Evolutionary conservation across 352 stramenopile genomes (phyloP).

Genomic region (Phytophthora rubi): DNA sequence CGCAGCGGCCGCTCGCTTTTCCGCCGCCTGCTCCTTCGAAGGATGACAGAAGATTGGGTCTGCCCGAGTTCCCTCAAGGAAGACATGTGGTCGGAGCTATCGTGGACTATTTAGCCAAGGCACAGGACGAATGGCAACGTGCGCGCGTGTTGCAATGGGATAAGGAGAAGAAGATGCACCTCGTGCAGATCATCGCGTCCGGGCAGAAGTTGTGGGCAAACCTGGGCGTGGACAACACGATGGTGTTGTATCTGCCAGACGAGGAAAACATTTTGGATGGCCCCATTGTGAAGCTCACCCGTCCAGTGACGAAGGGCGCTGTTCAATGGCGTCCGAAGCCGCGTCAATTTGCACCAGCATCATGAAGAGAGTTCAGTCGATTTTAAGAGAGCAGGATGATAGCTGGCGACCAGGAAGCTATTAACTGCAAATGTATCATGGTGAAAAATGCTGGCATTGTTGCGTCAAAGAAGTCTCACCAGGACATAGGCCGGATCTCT

Average conservation of each 20-base stretch:
- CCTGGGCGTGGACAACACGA: conserved; percentile 62
- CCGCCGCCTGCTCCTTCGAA: conserved; percentile 33
- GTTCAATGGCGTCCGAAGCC: conserved; percentile 79
- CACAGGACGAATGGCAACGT: conserved; percentile 73
- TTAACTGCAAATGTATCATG: conserved; percentile 27
- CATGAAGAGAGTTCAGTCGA: conserved; percentile 17
- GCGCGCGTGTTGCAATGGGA: conserved; percentile 78
- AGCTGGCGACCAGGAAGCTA: conserved; percentile 2
- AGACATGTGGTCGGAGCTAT: conserved; percentile 64
- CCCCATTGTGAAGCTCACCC: conserved; percentile 66
- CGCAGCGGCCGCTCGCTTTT: conserved; percentile 51
- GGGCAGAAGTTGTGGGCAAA: conserved; percentile 67
- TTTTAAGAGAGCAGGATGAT: conserved; percentile 14
- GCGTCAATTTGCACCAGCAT: conserved; percentile 55
- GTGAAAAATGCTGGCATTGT: neutral
- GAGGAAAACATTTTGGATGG: conserved; percentile 67
- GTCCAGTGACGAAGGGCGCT: conserved; percentile 58
- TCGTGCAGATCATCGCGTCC: conserved; percentile 66
- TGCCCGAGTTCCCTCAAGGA: conserved; percentile 63
- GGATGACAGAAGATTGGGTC: conserved; percentile 41
- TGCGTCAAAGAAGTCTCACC: conserved; percentile 3
- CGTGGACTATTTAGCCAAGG: conserved; percentile 76
- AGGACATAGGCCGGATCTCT: neutral
- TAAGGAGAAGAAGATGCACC: conserved; percentile 63
- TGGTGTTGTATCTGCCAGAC: conserved; percentile 68